Evolutionary conservation across 2,329 filamentous ascomycete species (phyloP).

Genomic region (Diaporthe vexans): DNA sequence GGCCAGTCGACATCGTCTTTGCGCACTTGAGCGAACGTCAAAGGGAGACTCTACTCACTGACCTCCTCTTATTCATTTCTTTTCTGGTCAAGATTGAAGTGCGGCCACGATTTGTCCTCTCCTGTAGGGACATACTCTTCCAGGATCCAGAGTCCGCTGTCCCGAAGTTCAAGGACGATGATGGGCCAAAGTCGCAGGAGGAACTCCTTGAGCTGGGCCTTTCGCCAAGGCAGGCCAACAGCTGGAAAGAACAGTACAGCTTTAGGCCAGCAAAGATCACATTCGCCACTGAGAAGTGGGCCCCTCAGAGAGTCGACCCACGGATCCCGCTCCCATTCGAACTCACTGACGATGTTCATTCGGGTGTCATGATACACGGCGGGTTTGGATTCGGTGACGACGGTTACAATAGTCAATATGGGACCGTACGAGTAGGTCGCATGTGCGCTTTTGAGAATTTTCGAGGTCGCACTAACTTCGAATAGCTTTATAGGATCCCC

Average conservation of each 20-base stretch:
- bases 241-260: slow-evolving; percentile 33
- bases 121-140: slow-evolving; percentile 18
- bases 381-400: slow-evolving; percentile 12
- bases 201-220: slow-evolving; percentile 16
- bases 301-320: slow-evolving; percentile 32
- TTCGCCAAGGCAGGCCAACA: slow-evolving; percentile 4
- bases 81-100: slow-evolving; percentile 31
- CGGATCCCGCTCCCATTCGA: slow-evolving; percentile 25
- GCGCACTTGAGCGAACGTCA: slow-evolving; percentile 23
- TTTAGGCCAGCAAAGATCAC: slow-evolving; percentile 38
- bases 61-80: slow-evolving; percentile 34
- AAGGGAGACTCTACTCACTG: neutral
- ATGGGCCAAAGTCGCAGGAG: neutral
- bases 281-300: slow-evolving; percentile 33
- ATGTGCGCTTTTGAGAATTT: neutral
- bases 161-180: slow-evolving; percentile 24
- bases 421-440: slow-evolving; percentile 31
- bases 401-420: slow-evolving; percentile 1
- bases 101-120: slow-evolving; percentile 1
- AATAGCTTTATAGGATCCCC: slow-evolving; percentile 30
- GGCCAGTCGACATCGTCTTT: slow-evolving; percentile 17
- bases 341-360: neutral
- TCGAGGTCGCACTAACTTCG: neutral
- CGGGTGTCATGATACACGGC: neutral
- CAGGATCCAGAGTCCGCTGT: neutral